These are phyloP conservation scores for Aspergillus fumigatus DNA, from an alignment of 2,329 filamentous ascomycete species.

Conservation along the genomic window DNA sequence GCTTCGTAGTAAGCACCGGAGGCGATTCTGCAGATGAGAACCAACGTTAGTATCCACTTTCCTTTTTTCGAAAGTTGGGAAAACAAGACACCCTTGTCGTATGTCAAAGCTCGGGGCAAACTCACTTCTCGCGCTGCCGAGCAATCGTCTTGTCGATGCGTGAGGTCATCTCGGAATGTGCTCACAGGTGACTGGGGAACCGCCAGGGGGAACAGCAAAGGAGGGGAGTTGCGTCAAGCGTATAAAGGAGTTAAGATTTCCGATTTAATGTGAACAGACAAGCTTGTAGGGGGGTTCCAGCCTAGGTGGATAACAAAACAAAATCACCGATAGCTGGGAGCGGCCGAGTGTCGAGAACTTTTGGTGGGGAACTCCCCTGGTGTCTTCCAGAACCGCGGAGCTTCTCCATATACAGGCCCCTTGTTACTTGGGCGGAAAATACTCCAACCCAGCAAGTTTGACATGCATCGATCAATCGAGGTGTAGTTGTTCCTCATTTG, in stretches of 20 bases:
- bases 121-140: constrained; percentile 71
- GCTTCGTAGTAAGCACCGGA: constrained; percentile 97
- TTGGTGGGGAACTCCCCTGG: constrained; percentile 13
- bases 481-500: neutral
- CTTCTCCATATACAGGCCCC: neutral
- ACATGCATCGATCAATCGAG: neutral
- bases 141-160: constrained; percentile 66
- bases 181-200: neutral
- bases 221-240: neutral
- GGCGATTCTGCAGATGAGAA: constrained; percentile 57
- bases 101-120: neutral
- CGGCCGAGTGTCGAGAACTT: constrained; percentile 5
- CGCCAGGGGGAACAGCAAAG: neutral
- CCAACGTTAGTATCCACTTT: constrained; percentile 12
- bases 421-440: neutral
- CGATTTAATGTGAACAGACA: neutral
- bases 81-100: neutral
- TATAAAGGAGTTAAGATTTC: neutral
- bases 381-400: constrained; percentile 7
- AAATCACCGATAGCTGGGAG: neutral
- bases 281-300: neutral
- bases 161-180: constrained; percentile 34
- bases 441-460: neutral
- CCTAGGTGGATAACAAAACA: neutral
- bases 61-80: neutral